Evolutionary conservation across 2,329 filamentous ascomycete species (phyloP), one percentile per base, ranked within the genome.

Genomic region (Colletotrichum sp.): DNA sequence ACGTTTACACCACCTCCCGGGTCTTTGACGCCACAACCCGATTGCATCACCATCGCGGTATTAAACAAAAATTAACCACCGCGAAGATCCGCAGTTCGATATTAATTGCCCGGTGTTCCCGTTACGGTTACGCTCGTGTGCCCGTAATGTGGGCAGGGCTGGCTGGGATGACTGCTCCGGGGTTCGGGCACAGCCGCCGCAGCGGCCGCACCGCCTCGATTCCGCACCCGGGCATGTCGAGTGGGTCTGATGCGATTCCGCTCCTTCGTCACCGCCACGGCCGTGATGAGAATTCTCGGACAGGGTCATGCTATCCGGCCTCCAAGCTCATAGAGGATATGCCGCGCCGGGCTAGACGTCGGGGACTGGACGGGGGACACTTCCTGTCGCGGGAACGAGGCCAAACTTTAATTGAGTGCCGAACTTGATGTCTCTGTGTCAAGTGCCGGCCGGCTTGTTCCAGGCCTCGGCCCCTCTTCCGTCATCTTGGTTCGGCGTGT

Each of bases 131-230:
- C n/a, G 60, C 52, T 32, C 36, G 32, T 36, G 34, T 59, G 28
- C 16, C 64, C 73, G 70, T 49, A 32, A 73, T 52, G 73, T 69
- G 73, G 70, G 59, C 63, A 39, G 60, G 68, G 26, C 68, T 59
- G 26, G 57, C 12, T 16, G 39, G 62, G 30, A 26, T 62, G 36
- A 12, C 44, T 26, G 32, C 12, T 66, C 62, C 64, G 44, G 39
- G 49, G 39, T 21, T 28, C 67, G 44, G 28, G n/a, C 44, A 44
- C 57, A 70, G 24, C 44, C 69, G 36, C 52, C 44, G 64, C 21
- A 59, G 55, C 36, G 64, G 36, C 63, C 30, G 64, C 64, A 67
- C 26, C 30, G 70, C 64, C 63, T 18, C 24, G 34, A 28, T 64
- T 44, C 69, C 69, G 26, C 62, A 49, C 36, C 67, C 66, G 49